Base-by-base conservation (phyloP, 169 alveolate species). In the Plasmodium inui region DNA sequence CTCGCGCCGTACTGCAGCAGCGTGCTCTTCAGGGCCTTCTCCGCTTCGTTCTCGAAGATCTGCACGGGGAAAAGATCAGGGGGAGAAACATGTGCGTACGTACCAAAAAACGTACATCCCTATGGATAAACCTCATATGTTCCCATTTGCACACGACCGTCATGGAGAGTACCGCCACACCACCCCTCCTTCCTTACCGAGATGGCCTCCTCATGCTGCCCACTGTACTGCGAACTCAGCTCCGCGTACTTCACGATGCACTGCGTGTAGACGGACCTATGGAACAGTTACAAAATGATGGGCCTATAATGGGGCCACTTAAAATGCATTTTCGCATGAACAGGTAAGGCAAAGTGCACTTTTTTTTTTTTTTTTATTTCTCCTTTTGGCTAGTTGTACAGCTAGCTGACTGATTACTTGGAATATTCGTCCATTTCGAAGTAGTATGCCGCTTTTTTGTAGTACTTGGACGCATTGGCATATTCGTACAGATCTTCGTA, bases 361-460 rank as follows among this genome's bases (percentile, higher is more conserved):
- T 78, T 79, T 79, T 39, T 41, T 79, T 37, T 53, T 82, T 82
- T 92, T 55, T 57, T 37, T 46, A n/a, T 67, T 67, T 55, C 70
- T 80, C 57, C 57, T 79, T 41, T 57, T 72, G 53, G 34, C 53
- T 82, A 53, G 39, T 57, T 70, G 12, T 10, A 10, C 76, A 19
- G 61, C 61, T 50, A 50, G 61, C 41, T 79, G 34, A 37, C 32
- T 34, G 28, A 53, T 74, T 81, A 78, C 93, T 84, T 84, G 67
- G 88, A 72, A 61, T 80, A 93, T 61, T 93, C 96, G 55, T 93
- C 96, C 96, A 93, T 86, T 74, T 93, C 96, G 84, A 86, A 93
- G 80, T 82, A 79, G 57, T 93, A 85, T 0, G 96, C 96, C 7
- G 96, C 96, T 70, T 86, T 88, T 82, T 84, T 93, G 61, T 86